Percentiles rank a stretch among this genome's conserved stretches.
phyloP scores from a whole-genome alignment of 2,329 filamentous ascomycete species.

The Fusarium dlaminii region DNA sequence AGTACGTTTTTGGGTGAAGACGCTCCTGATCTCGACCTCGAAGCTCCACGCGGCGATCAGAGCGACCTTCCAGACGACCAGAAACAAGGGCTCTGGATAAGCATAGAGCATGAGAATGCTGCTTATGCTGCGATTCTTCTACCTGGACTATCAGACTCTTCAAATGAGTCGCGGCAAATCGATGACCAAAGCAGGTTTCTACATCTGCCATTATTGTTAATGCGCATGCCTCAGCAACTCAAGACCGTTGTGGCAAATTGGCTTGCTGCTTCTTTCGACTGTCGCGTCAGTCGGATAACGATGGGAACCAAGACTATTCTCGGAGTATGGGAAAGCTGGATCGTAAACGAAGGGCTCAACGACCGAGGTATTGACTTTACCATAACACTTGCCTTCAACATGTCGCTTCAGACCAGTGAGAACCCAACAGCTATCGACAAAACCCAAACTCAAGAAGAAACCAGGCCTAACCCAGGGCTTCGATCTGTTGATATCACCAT shows the following conservation, averaged over 20 bases:
- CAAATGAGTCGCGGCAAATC: background rate
- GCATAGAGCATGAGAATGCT: conserved; percentile 63
- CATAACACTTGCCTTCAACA: conserved; percentile 61
- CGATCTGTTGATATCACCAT: conserved; percentile 62
- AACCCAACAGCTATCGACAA: conserved; percentile 8
- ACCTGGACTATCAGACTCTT: conserved; percentile 46
- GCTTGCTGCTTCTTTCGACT: conserved; percentile 64
- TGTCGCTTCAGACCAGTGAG: conserved; percentile 44
- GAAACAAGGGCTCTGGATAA: conserved; percentile 54
- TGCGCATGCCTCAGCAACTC: conserved; percentile 65
- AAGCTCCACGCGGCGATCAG: conserved; percentile 14
- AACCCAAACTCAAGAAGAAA: conserved; percentile 26
- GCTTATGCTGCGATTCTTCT: conserved; percentile 62
- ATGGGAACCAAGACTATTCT: conserved; percentile 63
- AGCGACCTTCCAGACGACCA: conserved; percentile 37
- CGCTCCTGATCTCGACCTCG: conserved; percentile 22
- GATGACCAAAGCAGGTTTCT: conserved; percentile 50
- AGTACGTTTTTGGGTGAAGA: conserved; percentile 46
- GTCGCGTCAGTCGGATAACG: conserved; percentile 60
- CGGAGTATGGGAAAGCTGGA: conserved; percentile 62
- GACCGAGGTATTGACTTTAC: conserved; percentile 56
- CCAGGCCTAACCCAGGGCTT: conserved; percentile 43
- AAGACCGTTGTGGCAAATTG: conserved; percentile 62
- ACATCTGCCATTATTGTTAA: conserved; percentile 61
- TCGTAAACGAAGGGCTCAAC: conserved; percentile 50